Percentiles rank a stretch among this genome's conserved stretches.
These are phyloP conservation scores for Coemansia nantahalensis DNA, from an alignment of 192 early-diverging fungal species.

Conservation along the genomic window DNA sequence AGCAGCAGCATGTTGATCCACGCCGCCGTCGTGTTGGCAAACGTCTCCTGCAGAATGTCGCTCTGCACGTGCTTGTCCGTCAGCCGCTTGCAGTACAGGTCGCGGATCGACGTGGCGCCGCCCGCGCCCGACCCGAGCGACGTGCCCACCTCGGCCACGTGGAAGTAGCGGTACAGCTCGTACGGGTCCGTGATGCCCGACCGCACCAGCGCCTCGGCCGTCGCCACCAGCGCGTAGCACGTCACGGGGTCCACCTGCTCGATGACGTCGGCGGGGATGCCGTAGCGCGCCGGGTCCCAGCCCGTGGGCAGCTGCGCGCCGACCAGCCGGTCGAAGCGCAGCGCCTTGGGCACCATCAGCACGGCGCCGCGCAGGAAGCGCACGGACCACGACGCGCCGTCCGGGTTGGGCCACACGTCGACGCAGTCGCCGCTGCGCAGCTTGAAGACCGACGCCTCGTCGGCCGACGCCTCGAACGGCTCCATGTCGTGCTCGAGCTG, in stretches of 20 bases:
- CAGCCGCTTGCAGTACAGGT: conserved; percentile 75
- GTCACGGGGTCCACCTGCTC: conserved; percentile 91
- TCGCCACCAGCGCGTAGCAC: conserved; percentile 82
- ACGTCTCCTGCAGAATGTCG: conserved; percentile 94
- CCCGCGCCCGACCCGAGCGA: conserved; percentile 87
- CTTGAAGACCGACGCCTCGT: conserved; percentile 86
- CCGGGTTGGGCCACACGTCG: conserved; percentile 49
- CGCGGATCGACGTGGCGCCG: conserved; percentile 75
- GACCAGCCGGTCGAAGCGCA: conserved; percentile 87
- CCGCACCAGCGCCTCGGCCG: conserved; percentile 87
- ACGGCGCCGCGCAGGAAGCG: conserved; percentile 81
- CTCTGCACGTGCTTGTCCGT: conserved; percentile 82
- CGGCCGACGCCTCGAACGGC: conserved; percentile 80
- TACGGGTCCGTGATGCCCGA: conserved; percentile 95
- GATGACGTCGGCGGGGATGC: conserved; percentile 87
- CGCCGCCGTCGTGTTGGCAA: conserved; percentile 63
- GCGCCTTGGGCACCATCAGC: conserved; percentile 89
- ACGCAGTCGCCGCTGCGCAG: conserved; percentile 76
- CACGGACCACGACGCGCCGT: conserved; percentile 69
- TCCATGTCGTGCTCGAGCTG: conserved; percentile 82
- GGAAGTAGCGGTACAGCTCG: conserved; percentile 96
- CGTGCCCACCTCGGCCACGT: conserved; percentile 91
- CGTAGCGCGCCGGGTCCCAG: conserved; percentile 90
- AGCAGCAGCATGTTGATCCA: conserved; percentile 97
- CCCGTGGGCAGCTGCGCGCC: conserved; percentile 95